Evolutionary conservation across 2,329 filamentous ascomycete species (phyloP).

Genomic region (Penicillium sp.): DNA sequence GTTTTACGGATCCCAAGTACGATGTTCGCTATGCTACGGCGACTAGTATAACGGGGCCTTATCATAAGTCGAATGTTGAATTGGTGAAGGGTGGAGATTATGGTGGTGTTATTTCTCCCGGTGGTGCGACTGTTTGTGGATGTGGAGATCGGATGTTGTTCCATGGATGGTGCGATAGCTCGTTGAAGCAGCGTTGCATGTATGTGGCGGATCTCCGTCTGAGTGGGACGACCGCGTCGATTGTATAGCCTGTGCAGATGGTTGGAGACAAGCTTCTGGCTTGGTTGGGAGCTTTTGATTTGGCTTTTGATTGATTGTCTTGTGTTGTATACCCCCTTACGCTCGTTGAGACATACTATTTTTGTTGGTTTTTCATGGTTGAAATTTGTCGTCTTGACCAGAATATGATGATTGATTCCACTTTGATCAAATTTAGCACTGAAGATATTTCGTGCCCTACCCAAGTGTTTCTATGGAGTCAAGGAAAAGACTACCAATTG

Average conservation of each 20-base stretch:
- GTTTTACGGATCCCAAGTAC: slow-evolving; percentile 59
- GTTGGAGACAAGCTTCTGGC: neutral
- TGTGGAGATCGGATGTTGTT: slow-evolving; percentile 40
- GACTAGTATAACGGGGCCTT: slow-evolving; percentile 41
- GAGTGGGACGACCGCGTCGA: slow-evolving; percentile 18
- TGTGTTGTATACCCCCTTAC: slow-evolving; percentile 5
- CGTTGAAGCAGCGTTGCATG: slow-evolving; percentile 31
- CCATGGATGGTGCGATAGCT: slow-evolving; percentile 36
- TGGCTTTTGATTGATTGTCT: neutral
- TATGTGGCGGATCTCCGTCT: slow-evolving; percentile 36
- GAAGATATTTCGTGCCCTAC: neutral
- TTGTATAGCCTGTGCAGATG: slow-evolving; percentile 16
- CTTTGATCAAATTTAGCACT: neutral
- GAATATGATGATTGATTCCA: neutral
- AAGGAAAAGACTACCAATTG: neutral
- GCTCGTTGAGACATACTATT: neutral
- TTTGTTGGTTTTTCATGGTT: neutral
- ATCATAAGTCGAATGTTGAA: slow-evolving; percentile 39
- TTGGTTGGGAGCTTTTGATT: neutral
- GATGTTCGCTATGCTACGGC: slow-evolving; percentile 64
- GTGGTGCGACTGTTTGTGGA: slow-evolving; percentile 38
- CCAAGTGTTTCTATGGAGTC: too few species aligned
- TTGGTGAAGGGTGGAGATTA: slow-evolving; percentile 41
- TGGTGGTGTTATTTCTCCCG: slow-evolving; percentile 35
- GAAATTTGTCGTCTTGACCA: neutral